Conservation (phyloP, 768 basidiomycete genomes). For the Amyloporia xantha region DNA sequence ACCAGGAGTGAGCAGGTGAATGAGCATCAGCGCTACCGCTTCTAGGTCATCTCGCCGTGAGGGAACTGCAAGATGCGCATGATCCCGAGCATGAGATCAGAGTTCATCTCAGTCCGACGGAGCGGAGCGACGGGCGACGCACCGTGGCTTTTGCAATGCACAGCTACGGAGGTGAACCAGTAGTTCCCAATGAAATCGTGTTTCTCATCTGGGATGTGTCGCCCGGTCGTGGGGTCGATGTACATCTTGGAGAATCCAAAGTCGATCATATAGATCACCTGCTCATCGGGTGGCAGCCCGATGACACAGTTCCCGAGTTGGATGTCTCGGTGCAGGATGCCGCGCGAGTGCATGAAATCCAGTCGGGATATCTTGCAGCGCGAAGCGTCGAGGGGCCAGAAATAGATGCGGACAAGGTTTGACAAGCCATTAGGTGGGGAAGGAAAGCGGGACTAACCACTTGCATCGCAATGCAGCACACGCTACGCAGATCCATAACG, state of each 20-base stretch:
- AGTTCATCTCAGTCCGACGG: not conserved
- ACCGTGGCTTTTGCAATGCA: constrained; percentile 77
- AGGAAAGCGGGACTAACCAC: constrained; percentile 39
- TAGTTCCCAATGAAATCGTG: constrained; percentile 81
- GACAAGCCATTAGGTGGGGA: not conserved
- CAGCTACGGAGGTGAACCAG: constrained; percentile 74
- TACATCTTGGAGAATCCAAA: constrained; percentile 81
- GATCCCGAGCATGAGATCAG: not conserved
- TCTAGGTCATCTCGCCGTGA: constrained; percentile 77
- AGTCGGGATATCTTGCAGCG: constrained; percentile 53
- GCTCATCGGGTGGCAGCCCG: constrained; percentile 52
- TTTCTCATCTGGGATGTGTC: constrained; percentile 66
- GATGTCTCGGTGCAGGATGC: constrained; percentile 71
- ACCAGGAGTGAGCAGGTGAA: constrained; percentile 70
- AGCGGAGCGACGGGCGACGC: constrained; percentile 2
- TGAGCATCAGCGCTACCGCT: constrained; percentile 71
- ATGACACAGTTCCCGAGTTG: constrained; percentile 74
- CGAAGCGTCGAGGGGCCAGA: not conserved
- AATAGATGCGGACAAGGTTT: not conserved
- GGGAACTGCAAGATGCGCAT: constrained; percentile 42
- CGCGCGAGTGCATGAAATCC: constrained; percentile 70
- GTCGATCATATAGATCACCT: constrained; percentile 74
- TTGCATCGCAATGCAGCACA: constrained; percentile 73
- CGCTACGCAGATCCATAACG: constrained; percentile 61
- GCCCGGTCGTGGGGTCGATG: constrained; percentile 54